Conservation (phyloP, 2,329 filamentous ascomycete genomes). For the Sporothrix inflata region DNA sequence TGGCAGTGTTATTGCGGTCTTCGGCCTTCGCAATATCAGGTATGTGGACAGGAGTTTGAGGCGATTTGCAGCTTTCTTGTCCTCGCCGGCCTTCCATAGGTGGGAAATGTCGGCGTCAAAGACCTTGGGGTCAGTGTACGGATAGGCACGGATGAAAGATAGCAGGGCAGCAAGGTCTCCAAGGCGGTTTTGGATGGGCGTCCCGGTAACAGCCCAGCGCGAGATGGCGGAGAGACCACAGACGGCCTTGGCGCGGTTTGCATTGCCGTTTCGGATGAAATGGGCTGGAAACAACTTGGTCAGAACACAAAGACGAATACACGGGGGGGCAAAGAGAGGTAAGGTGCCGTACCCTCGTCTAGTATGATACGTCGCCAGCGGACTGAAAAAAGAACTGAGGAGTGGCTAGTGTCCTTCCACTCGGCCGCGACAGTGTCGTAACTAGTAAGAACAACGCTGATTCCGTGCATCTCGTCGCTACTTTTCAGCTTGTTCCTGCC, state of each 20-base stretch:
- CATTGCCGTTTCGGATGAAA: not conserved
- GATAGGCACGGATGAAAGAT: not conserved
- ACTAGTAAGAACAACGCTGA: not conserved
- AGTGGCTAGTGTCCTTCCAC: not conserved
- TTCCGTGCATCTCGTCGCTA: not conserved
- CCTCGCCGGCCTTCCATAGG: not conserved
- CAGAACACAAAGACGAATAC: not conserved
- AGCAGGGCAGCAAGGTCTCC: not conserved
- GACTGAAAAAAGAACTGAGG: not conserved
- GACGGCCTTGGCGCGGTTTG: not conserved
- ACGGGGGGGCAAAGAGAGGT: not conserved
- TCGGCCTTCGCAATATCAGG: not conserved
- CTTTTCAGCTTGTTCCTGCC: not conserved
- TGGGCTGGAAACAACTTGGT: not conserved
- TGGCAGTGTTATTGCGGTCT: not conserved
- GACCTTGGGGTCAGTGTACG: not conserved
- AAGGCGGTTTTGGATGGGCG: not conserved
- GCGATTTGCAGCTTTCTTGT: not conserved
- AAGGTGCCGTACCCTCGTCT: not conserved
- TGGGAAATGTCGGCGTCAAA: not conserved
- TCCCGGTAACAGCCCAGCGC: not conserved
- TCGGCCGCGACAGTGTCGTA: not conserved
- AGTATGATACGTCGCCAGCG: not conserved
- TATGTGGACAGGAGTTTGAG: not conserved
- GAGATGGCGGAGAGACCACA: not conserved